Base-by-base conservation (phyloP, 2,329 filamentous ascomycete genomes). In the Thelonectria olida region DNA sequence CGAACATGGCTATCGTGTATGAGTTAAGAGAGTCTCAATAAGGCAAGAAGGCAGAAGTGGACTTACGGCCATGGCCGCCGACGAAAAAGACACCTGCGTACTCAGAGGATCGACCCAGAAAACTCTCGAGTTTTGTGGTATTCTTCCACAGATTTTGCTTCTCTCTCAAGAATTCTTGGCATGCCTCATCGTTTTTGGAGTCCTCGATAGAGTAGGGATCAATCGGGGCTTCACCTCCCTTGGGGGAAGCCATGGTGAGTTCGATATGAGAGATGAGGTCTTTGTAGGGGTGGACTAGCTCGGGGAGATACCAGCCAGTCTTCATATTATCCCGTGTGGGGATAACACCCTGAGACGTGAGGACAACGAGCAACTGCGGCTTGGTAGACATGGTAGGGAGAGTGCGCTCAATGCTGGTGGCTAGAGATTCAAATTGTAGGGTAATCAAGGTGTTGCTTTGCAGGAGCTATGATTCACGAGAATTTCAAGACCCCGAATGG, bases 51-150 rank as follows among this genome's bases (percentile, higher is more conserved):
- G n/a, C n/a, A n/a, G n/a, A n/a, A n/a, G n/a, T n/a, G n/a, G n/a
- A n/a, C n/a, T n/a, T n/a, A 48, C 42, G 57, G 2, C 58, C 58
- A 17, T 50, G 42, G 13, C 58, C 58, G 2, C 58, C 58, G 2
- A 51, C 25, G 13, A 50, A 44, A 19, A 55, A 61, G 15, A 61
- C 25, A 9, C 41, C 58, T 1, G 17, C 51, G 31, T 44, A 61
- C 7, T 61, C 51, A 2, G 23, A 20, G 1, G 58, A 9, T 22
- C 27, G 42, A 3, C 58, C 58, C 4, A 61, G 23, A 25, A 61
- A 51, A 13, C 13, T 36, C 7, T 47, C 20, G 2, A 61, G 44
- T 12, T 44, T 55, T 17, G 19, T 23, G 9, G 58, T 61, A 3
- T 61, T 7, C 25, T 38, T 36, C 51, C 51, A 61, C 2, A 61